Percentiles rank a stretch among this genome's conserved stretches.
phyloP scores from a whole-genome alignment of 1,284 basidiomycete species.

The Ustilago tritici region DNA sequence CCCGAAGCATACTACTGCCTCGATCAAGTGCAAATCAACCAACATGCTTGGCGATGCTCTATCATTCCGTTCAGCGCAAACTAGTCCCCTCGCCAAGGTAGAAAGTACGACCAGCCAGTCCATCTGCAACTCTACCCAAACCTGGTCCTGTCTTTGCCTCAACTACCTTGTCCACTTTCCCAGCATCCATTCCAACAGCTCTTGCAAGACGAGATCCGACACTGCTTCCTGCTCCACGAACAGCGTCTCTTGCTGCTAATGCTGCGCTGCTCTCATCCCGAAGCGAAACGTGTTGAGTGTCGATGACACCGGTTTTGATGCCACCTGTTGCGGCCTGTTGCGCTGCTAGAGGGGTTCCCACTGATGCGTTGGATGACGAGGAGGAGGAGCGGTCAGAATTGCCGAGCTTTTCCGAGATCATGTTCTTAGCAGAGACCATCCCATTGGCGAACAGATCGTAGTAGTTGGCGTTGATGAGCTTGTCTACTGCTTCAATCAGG shows the following conservation, averaged over 20 bases:
- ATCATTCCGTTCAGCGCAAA: conserved; percentile 20
- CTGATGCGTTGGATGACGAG: conserved; percentile 12
- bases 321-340: conserved; percentile 38
- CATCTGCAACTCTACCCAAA: conserved; percentile 36
- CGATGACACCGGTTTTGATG: conserved; percentile 47
- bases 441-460: conserved; percentile 52
- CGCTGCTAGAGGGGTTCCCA: conserved; percentile 25
- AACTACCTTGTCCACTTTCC: conserved; percentile 36
- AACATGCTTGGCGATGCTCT: background rate
- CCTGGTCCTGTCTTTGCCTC: conserved; percentile 44
- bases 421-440: conserved; percentile 32
- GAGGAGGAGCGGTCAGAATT: conserved; percentile 5
- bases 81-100: conserved; percentile 54
- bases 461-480: conserved; percentile 45
- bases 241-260: conserved; percentile 13
- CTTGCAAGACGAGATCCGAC: conserved; percentile 41
- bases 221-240: conserved; percentile 32
- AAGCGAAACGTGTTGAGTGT: conserved; percentile 46
- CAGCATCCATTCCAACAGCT: conserved; percentile 32
- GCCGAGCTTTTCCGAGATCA: conserved; percentile 19
- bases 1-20: background rate
- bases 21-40: background rate
- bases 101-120: conserved; percentile 37
- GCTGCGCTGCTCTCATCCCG: conserved; percentile 22
- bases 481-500: conserved; percentile 33